These are phyloP conservation scores for Stropharia rugosoannulata DNA, from an alignment of 768 basidiomycete species.

Conservation along the genomic window DNA sequence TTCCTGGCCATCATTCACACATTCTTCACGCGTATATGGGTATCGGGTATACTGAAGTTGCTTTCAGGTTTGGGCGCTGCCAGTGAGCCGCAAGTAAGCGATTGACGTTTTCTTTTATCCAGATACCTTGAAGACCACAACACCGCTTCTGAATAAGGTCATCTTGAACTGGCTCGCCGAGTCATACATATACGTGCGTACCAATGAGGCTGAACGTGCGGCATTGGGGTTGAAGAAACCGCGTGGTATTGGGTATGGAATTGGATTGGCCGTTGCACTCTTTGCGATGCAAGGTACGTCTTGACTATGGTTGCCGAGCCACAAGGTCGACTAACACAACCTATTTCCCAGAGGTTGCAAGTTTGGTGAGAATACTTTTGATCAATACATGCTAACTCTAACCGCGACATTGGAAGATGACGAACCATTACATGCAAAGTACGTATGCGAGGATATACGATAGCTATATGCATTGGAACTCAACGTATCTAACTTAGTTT, in stretches of 20 bases:
- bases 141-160: constrained; percentile 58
- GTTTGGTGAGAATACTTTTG: constrained; percentile 27
- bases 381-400: background rate
- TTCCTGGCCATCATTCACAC: constrained; percentile 46
- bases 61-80: constrained; percentile 24
- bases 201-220: constrained; percentile 34
- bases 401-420: constrained; percentile 25
- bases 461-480: background rate
- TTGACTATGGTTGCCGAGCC: background rate
- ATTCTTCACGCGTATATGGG: constrained; percentile 49
- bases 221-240: constrained; percentile 31
- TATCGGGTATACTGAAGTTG: constrained; percentile 46
- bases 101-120: background rate
- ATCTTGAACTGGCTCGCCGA: constrained; percentile 55
- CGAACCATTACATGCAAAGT: constrained; percentile 48
- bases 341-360: constrained; percentile 33
- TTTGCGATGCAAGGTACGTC: constrained; percentile 60
- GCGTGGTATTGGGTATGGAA: constrained; percentile 55
- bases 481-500: constrained; percentile 22
- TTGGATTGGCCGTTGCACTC: constrained; percentile 56
- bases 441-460: background rate
- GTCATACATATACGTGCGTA: constrained; percentile 41
- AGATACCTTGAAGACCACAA: constrained; percentile 51
- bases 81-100: background rate
- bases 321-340: background rate